These are phyloP conservation scores for Sphagnum fallax DNA, from an alignment of 228 moss, liverwort and hornwort species.

Conservation along the genomic window DNA sequence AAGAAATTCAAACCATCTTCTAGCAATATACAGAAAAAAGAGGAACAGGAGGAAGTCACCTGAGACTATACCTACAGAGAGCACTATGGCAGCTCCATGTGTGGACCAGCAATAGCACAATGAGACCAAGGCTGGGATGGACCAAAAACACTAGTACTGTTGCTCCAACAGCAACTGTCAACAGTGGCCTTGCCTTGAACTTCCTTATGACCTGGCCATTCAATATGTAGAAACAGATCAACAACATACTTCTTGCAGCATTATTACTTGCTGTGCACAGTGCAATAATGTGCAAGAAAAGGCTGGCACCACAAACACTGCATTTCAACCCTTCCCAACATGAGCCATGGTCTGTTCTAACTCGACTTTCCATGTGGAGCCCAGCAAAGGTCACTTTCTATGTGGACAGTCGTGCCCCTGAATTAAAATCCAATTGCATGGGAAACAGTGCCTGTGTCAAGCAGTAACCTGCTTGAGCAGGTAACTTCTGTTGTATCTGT, in stretches of 20 bases:
- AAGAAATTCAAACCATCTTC: not conserved
- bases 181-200: slow-evolving; percentile 61
- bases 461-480: too few species aligned
- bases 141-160: slow-evolving; percentile 79
- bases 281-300: slow-evolving; percentile 2
- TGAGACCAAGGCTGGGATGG: slow-evolving; percentile 89
- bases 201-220: slow-evolving; percentile 62
- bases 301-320: slow-evolving; percentile 1
- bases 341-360: too few species aligned
- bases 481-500: too few species aligned
- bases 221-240: too few species aligned
- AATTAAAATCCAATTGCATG: not conserved
- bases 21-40: not conserved
- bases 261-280: not conserved
- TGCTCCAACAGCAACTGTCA: slow-evolving; percentile 63
- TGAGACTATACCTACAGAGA: slow-evolving; percentile 68
- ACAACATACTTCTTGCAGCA: too few species aligned
- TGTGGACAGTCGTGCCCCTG: too few species aligned
- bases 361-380: too few species aligned
- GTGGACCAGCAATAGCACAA: slow-evolving; percentile 73
- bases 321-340: slow-evolving; percentile 5
- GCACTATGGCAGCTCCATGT: slow-evolving; percentile 79
- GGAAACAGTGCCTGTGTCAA: not conserved
- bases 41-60: slow-evolving; percentile 15
- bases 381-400: too few species aligned